These are phyloP conservation scores for Trichoderma koningiopsis DNA, from an alignment of 2,329 filamentous ascomycete genomes.

Conservation along the genomic window DNA sequence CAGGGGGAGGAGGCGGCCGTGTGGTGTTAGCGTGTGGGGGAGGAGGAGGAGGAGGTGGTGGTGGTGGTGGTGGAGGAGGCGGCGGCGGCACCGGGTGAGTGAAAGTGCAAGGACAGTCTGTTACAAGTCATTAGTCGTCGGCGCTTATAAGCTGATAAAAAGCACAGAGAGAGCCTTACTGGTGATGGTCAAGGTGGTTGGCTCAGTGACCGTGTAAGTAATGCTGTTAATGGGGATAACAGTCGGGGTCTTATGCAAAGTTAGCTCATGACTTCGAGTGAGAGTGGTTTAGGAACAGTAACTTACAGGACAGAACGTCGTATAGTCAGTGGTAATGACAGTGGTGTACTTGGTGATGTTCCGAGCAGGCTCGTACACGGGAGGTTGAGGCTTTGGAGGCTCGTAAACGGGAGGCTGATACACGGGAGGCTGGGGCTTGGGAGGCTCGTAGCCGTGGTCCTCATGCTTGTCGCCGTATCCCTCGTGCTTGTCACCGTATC, in stretches of 20 bases:
- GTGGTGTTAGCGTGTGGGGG: background rate
- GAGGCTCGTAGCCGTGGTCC: background rate
- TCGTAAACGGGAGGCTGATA: background rate
- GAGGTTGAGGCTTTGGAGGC: background rate
- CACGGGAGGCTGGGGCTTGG: background rate
- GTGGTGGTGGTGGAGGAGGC: slow-evolving; percentile 22
- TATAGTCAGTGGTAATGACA: slow-evolving; percentile 43
- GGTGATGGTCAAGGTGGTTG: slow-evolving; percentile 49
- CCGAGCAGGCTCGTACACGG: background rate
- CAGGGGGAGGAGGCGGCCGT: slow-evolving; percentile 10
- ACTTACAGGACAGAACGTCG: slow-evolving; percentile 49
- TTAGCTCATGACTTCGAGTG: background rate
- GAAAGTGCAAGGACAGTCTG: slow-evolving; percentile 52
- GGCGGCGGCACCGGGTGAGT: slow-evolving; percentile 32
- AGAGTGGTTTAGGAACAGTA: background rate
- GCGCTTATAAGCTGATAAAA: background rate
- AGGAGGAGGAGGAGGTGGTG: slow-evolving; percentile 1
- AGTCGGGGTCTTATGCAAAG: slow-evolving; percentile 28
- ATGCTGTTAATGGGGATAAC: slow-evolving; percentile 45
- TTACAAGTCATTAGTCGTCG: slow-evolving; percentile 33
- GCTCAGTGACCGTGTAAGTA: slow-evolving; percentile 48
- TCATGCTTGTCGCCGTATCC: background rate
- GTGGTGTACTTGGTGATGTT: slow-evolving; percentile 37
- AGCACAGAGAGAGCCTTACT: slow-evolving; percentile 39
- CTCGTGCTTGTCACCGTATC: slow-evolving; percentile 26